Evolutionary conservation across 31 red algal species (phyloP), one percentile per base, ranked within the genome.

Genomic region (Endocladia muricata): DNA sequence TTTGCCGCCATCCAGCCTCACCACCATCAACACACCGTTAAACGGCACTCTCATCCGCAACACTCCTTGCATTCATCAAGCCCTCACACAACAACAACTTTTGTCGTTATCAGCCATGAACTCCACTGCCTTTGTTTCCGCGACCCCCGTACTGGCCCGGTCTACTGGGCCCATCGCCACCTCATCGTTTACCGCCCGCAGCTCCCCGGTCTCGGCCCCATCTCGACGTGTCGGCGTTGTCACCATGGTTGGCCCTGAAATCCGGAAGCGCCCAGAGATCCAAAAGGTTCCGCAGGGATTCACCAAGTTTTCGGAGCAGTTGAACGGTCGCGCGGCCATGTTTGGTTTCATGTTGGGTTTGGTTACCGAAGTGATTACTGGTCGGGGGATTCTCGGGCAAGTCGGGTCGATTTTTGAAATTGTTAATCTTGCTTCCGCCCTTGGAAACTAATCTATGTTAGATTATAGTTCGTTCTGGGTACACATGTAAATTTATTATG

Each of bases 341-440:
- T 15, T 83, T 9, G 79, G 79, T 4, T 74, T 83, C 68, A 41
- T 51, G 4, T 68, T 83, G 9, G 79, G 56, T 8, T 21, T 83
- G 3, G 58, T 65, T 25, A 83, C 79, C 23, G 79, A 83, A 54
- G 38, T 36, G 15, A 72, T 83, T 56, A 83, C 79, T 0, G 79
- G 79, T 15, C 72, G 74, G 49, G 79, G 79, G 33, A 83, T 83
- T 36, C 33, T 83, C 37, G 79, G 68, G 0, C 79, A 83, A 21
- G 68, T 83, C 22, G 52, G 65, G 23, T 70, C 79, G 2, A 59
- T 83, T 22, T 83, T 83, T 19, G 79, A 83, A 9, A 73, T 83
- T 29, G 64, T 73, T 0, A 73, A 73, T 39, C 19, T 70, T 13
- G 67, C 65, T 7, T 83, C 79, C 0, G 79, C 79, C 39, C 65